A percentile compares a stretch with the other conserved stretches of the same genome.
phyloP scores from a whole-genome alignment of 306 rosid species.

The Parietaria judaica region DNA sequence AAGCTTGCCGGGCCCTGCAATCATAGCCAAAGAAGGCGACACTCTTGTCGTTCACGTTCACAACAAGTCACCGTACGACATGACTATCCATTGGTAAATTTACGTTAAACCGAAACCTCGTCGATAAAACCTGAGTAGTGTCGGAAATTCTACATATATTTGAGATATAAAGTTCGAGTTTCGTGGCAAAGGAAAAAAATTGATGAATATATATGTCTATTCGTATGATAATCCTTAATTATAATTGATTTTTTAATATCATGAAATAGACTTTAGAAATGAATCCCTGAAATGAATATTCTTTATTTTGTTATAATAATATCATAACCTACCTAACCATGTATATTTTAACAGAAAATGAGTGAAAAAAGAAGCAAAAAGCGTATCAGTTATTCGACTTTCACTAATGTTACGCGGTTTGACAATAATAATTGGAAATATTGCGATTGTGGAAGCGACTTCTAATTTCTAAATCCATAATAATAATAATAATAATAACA shows the following conservation, averaged over 20 bases:
- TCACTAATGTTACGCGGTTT: neutral
- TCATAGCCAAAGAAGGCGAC: conserved; percentile 38
- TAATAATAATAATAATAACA: neutral
- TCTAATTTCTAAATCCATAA: neutral
- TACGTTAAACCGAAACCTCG: too few relatives aligned
- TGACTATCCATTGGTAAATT: conserved; percentile 52
- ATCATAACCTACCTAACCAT: too few relatives aligned
- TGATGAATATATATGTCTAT: too few relatives aligned
- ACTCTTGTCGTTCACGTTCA: conserved; percentile 37
- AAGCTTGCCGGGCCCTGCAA: conserved; percentile 40
- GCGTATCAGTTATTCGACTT: neutral
- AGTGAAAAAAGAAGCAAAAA: neutral
- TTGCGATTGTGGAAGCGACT: neutral
- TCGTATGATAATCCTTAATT: too few relatives aligned
- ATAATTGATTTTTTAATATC: too few relatives aligned
- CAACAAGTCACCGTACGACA: conserved; percentile 41
- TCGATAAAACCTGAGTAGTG: too few relatives aligned
- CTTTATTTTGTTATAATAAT: too few relatives aligned
- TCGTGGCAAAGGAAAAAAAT: too few relatives aligned
- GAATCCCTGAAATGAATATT: too few relatives aligned
- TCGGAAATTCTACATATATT: too few relatives aligned
- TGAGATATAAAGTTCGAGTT: too few relatives aligned
- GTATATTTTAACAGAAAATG: neutral
- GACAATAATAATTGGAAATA: neutral
- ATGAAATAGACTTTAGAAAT: too few relatives aligned